Evolutionary conservation across 805 yeast species (phyloP), one percentile per base, ranked within the genome.

Genomic region (Myxozyma geophila): DNA sequence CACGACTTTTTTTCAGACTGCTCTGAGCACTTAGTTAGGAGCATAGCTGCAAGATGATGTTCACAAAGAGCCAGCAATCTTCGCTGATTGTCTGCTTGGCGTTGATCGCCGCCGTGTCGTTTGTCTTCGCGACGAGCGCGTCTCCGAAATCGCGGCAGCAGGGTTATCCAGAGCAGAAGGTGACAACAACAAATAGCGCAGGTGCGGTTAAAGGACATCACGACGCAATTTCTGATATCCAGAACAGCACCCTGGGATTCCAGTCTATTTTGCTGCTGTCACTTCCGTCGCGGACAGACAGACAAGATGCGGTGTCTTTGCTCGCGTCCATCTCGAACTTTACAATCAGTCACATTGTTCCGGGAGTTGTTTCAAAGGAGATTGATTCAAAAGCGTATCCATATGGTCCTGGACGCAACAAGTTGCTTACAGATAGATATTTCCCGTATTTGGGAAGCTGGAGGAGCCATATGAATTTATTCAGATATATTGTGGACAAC

Each of bases 401-500:
- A 2, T 33, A 17, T 21, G 58, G 58, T 1, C 53, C 48, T 6
- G 62, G 48, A 12, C 46, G 47, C 35, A 53, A 47, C 23, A 58
- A 58, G 48, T 21, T 59, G 39, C 28, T 50, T 17, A 49, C 55
- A 23, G 47, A 41, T 21, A 33, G 41, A 35, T 58, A 41, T 17
- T 44, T 17, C 17, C 48, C 58, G 15, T 53, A 59, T 28, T 15
- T 62, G 36, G 65, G 62, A 9, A 41, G 59, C 44, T 62, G 65
- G 65, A 37, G 65, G 13, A 48, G 62, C 10, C 65, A 62, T 48
- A 61, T 57, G 40, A 37, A 62, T 48, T 54, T 61, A 12, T 57
- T 66, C 54, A 49, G 61, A n/a, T 35, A 53, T 40, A 35, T 62
- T 36, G 28, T 62, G n/a, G 62, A 62, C 37, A 47, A 33, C 28